phyloP scores from a whole-genome alignment of 1,284 basidiomycete genomes.

The Cryptococcus wingfieldii region DNA sequence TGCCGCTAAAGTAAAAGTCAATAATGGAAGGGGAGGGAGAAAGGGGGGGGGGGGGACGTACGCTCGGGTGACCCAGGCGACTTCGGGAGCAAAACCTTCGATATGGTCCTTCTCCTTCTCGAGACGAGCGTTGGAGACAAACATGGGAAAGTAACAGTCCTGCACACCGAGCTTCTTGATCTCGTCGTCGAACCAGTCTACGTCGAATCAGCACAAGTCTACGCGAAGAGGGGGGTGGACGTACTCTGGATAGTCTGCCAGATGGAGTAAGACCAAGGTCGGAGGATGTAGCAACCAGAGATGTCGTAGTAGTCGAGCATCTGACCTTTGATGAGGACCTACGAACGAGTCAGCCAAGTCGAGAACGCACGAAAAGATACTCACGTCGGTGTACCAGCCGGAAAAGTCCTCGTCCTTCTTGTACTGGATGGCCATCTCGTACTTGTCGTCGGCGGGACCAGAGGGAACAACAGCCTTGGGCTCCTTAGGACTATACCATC shows the following conservation, averaged over 20 bases:
- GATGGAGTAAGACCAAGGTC: constrained; percentile 94
- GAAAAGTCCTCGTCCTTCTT: constrained; percentile 94
- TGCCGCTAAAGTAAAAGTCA: constrained; percentile 58
- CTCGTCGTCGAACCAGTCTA: constrained; percentile 84
- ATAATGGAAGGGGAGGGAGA: not conserved
- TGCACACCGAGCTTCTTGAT: constrained; percentile 95
- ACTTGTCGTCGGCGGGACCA: constrained; percentile 59
- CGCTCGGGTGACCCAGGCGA: constrained; percentile 98
- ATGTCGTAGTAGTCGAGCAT: constrained; percentile 99
- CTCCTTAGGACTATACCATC: constrained; percentile 23
- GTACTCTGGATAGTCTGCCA: constrained; percentile 92
- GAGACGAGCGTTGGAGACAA: constrained; percentile 86
- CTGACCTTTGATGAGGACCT: constrained; percentile 97
- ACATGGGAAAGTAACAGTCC: constrained; percentile 99
- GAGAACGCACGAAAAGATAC: constrained; percentile 24
- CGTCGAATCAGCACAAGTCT: constrained; percentile 3
- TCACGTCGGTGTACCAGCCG: constrained; percentile 87
- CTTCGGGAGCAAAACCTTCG: constrained; percentile 99
- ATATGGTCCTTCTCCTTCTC: constrained; percentile 98
- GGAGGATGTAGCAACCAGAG: constrained; percentile 97
- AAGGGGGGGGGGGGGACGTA: constrained; percentile 51
- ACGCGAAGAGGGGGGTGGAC: not conserved
- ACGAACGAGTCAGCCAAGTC: constrained; percentile 3
- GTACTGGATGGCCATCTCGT: constrained; percentile 86
- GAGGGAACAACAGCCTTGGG: constrained; percentile 10